Base-by-base conservation (phyloP, 1,284 basidiomycete genomes). In the Ganoderma sp. region DNA sequence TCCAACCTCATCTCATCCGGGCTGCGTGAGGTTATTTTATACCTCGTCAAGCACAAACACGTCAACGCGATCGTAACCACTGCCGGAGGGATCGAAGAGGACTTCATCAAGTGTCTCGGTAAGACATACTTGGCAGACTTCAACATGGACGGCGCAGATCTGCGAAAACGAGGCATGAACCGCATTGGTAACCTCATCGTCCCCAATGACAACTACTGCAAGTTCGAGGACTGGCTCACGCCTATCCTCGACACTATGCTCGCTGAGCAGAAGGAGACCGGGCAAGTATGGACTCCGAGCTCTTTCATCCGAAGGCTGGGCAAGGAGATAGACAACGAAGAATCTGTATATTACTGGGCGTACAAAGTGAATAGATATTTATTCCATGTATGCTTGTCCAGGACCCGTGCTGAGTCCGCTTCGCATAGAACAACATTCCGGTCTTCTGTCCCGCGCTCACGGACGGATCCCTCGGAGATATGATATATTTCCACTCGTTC, bases 401-500 rank as follows among this genome's bases (percentile, higher is more conserved):
- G 19, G 34, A 17, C 25, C 42, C 45, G 39, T 71, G 83, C 77
- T 71, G 61, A 68, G 65, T 66, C 57, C 32, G 41, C 19, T 73
- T 60, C 69, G 69, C 71, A 57, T 80, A 98, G 96, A 99, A 99
- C 81, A 85, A 97, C 74, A 99, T 99, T 66, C 98, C 98, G 4
- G 96, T 99, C 63, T 99, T 99, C 82, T 99, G 98, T 78, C 98
- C 98, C 17, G 98, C 98, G 0, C 83, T 99, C 56, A 99, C 98
- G 12, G 98, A 99, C 77, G 98, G 98, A 17, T 99, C 97, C 0
- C 85, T 99, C 63, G 98, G 97, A 62, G 98, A 99, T 79, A 99
- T 99, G 97, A 92, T 99, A 65, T 99, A 99, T 82, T 99, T 99
- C 79, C 98, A 99, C 82, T 96, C 95, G 6, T 98, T 97, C 85